Evolutionary conservation across 768 basidiomycete genomes (phyloP).

Genomic region (Austroboletus festivus): DNA sequence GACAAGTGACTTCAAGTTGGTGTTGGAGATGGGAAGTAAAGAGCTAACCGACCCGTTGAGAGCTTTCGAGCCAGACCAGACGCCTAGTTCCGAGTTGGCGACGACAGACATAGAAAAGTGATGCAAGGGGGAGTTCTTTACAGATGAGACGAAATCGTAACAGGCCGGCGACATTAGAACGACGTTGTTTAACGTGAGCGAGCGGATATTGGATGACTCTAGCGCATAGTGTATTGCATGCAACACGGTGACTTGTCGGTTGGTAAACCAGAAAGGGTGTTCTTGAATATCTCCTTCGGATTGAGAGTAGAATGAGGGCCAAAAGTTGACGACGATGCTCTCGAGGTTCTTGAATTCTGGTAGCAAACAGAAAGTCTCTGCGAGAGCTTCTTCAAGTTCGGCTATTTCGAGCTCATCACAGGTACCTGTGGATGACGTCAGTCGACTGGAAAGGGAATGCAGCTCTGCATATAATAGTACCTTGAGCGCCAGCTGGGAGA

Average conservation of each 20-base stretch:
- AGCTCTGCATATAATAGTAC: neutral
- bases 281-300: slow-evolving; percentile 23
- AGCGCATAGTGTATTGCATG: slow-evolving; percentile 25
- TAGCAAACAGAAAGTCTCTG: slow-evolving; percentile 24
- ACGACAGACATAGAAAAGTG: slow-evolving; percentile 31
- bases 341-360: slow-evolving; percentile 19
- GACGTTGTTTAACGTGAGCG: slow-evolving; percentile 26
- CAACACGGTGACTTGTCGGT: slow-evolving; percentile 24
- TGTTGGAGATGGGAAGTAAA: slow-evolving; percentile 21
- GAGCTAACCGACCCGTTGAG: slow-evolving; percentile 25
- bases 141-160: slow-evolving; percentile 28
- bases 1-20: slow-evolving; percentile 20
- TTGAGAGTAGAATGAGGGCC: slow-evolving; percentile 30
- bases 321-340: slow-evolving; percentile 26
- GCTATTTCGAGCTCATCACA: slow-evolving; percentile 31
- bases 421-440: slow-evolving; percentile 8
- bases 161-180: slow-evolving; percentile 21
- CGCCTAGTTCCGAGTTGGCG: slow-evolving; percentile 28
- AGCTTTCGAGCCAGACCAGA: slow-evolving; percentile 32
- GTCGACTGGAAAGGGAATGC: neutral
- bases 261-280: slow-evolving; percentile 31
- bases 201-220: slow-evolving; percentile 17
- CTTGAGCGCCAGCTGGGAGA: slow-evolving; percentile 11
- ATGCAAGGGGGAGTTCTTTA: slow-evolving; percentile 25
- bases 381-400: slow-evolving; percentile 30